phyloP scores from a whole-genome alignment of 345 rosid genomes.

The Arabidopsis thaliana region DNA sequence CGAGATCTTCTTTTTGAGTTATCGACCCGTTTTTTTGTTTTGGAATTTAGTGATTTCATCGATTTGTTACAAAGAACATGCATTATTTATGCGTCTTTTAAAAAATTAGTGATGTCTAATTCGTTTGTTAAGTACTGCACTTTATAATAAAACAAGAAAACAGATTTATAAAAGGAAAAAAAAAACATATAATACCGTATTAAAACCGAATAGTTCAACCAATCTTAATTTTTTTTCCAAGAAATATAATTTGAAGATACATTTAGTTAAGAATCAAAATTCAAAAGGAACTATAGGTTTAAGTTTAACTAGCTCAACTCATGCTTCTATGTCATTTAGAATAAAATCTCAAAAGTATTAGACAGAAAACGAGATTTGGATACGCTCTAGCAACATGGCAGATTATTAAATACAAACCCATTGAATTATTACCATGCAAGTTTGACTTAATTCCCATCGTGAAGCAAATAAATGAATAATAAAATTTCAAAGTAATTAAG shows the following conservation, averaged over 20 bases:
- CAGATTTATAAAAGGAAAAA: not conserved
- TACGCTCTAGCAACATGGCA: not conserved
- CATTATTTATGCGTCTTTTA: not conserved
- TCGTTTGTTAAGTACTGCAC: not conserved
- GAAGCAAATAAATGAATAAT: not conserved
- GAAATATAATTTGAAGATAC: too few relatives aligned
- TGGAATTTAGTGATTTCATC: not conserved
- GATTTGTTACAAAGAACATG: not conserved
- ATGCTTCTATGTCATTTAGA: not conserved
- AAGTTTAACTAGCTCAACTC: not conserved
- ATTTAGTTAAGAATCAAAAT: not conserved
- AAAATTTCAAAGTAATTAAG: slow-evolving; percentile 1
- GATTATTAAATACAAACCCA: not conserved
- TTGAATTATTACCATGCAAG: not conserved
- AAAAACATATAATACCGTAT: too few relatives aligned
- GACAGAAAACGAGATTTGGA: not conserved
- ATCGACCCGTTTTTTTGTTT: too few relatives aligned
- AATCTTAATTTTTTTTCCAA: too few relatives aligned
- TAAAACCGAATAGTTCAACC: too few relatives aligned
- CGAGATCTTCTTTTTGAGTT: not conserved
- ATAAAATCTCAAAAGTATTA: not conserved
- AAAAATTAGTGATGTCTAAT: not conserved
- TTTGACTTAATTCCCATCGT: slow-evolving; percentile 2
- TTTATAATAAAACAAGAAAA: too few relatives aligned
- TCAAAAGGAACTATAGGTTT: not conserved